Percentiles rank a stretch among this genome's conserved stretches.
phyloP scores from a whole-genome alignment of 306 rosid genomes.

The Sindora glabra region DNA sequence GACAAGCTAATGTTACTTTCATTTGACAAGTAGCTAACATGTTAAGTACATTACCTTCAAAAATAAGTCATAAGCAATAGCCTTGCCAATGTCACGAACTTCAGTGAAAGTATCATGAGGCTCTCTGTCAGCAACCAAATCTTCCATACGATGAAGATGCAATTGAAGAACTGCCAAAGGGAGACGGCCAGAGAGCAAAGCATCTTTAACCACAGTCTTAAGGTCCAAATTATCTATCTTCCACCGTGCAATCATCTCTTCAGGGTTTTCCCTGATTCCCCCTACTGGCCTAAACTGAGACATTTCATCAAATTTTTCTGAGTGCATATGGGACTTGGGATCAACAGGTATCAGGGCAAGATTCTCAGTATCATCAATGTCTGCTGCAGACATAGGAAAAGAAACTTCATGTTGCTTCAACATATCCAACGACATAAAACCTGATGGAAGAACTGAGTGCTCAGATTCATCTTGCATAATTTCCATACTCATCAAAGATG shows the following conservation, averaged over 20 bases:
- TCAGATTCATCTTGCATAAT: conserved; percentile 51
- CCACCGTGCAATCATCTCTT: conserved; percentile 96
- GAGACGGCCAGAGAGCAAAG: conserved; percentile 89
- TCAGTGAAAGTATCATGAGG: conserved; percentile 73
- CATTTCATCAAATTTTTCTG: conserved; percentile 40
- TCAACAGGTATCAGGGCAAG: conserved; percentile 50
- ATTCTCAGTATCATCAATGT: conserved; percentile 32
- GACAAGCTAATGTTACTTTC: conserved; percentile 12
- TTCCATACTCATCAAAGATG: conserved; percentile 29
- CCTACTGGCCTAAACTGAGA: conserved; percentile 43
- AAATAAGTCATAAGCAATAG: conserved; percentile 92
- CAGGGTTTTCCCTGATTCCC: conserved; percentile 51
- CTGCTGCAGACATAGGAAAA: conserved; percentile 36
- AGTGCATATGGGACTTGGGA: conserved; percentile 34
- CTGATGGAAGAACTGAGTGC: conserved; percentile 40
- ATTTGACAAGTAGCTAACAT: conserved; percentile 11
- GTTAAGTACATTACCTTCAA: conserved; percentile 54
- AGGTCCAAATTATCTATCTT: conserved; percentile 76
- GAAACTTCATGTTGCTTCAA: conserved; percentile 49
- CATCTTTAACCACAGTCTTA: conserved; percentile 85
- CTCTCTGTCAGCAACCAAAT: conserved; percentile 51
- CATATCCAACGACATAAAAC: conserved; percentile 31
- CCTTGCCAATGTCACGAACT: conserved; percentile 93
- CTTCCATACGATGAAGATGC: conserved; percentile 72
- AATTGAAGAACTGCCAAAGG: conserved; percentile 96